Evolutionary conservation across 306 rosid genomes (phyloP).

Genomic region (Pachyrhizus erosus): DNA sequence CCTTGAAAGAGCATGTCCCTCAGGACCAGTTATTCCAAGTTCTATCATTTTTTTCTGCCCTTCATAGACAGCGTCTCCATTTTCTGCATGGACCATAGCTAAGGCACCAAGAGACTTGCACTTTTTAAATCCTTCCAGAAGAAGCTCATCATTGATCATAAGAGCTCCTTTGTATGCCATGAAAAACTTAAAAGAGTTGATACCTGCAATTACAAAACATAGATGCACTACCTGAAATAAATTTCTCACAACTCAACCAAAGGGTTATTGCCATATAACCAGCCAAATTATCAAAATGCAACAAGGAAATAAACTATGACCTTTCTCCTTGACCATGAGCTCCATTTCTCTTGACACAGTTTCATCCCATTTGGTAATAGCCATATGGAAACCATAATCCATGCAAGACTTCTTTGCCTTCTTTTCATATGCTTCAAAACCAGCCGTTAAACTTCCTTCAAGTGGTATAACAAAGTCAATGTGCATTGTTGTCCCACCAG

Average conservation of each 20-base stretch:
- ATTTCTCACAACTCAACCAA: conserved; percentile 28
- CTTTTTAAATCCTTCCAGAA: conserved; percentile 80
- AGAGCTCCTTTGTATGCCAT: conserved; percentile 90
- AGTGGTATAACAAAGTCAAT: conserved; percentile 87
- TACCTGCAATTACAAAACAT: conserved; percentile 60
- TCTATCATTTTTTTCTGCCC: conserved; percentile 93
- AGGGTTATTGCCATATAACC: not conserved
- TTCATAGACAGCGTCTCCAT: conserved; percentile 89
- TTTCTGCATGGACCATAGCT: conserved; percentile 99
- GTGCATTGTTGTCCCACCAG: conserved; percentile 99
- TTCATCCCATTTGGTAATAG: conserved; percentile 93
- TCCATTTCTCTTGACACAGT: conserved; percentile 85
- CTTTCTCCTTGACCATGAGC: conserved; percentile 86
- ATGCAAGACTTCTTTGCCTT: conserved; percentile 82
- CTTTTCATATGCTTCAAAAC: conserved; percentile 81
- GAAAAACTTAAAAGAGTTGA: conserved; percentile 96
- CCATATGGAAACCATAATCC: conserved; percentile 99
- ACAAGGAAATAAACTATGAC: conserved; percentile 47
- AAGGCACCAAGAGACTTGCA: conserved; percentile 97
- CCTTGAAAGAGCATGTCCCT: conserved; percentile 95
- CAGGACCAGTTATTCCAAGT: conserved; percentile 96
- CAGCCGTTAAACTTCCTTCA: conserved; percentile 73
- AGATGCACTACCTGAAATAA: conserved; percentile 2
- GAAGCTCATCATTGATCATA: conserved; percentile 87
- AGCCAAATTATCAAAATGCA: conserved; percentile 22